Evolutionary conservation across 352 stramenopile genomes (phyloP).

Genomic region (Phytopythium oedochilum): DNA sequence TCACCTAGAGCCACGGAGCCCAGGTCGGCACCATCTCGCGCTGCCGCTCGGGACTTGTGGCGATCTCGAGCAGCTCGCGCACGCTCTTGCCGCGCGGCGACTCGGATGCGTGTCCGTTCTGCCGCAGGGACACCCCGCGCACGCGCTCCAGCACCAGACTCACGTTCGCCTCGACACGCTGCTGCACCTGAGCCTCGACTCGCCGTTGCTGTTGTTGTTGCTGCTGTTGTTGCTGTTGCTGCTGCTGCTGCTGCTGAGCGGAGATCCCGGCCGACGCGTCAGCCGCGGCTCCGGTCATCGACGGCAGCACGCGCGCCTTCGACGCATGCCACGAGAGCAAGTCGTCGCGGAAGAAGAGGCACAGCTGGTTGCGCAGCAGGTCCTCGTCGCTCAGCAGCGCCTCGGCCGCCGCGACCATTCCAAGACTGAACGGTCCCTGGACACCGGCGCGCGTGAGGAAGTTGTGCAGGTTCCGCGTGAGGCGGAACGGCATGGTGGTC

Average conservation of each 20-base stretch:
- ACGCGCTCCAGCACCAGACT: constrained; percentile 79
- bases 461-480: constrained; percentile 87
- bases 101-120: constrained; percentile 34
- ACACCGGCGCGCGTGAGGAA: constrained; percentile 84
- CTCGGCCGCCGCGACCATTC: constrained; percentile 77
- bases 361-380: constrained; percentile 83
- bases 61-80: constrained; percentile 76
- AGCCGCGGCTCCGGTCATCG: constrained; percentile 9
- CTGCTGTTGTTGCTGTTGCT: constrained; percentile 28
- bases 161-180: constrained; percentile 85
- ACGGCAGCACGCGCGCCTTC: constrained; percentile 63
- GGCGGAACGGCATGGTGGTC: constrained; percentile 84
- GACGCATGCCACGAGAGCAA: constrained; percentile 85
- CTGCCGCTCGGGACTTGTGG: constrained; percentile 74
- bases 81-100: constrained; percentile 69
- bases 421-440: constrained; percentile 80
- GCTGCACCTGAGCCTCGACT: too few relatives aligned
- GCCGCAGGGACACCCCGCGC: constrained; percentile 72
- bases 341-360: constrained; percentile 87
- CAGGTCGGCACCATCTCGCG: constrained; percentile 87
- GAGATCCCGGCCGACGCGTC: constrained; percentile 11
- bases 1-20: constrained; percentile 76
- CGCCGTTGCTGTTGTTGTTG: not conserved
- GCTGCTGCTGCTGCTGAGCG: constrained; percentile 10
- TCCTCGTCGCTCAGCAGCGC: constrained; percentile 81